Conservation (phyloP, 225 moss, liverwort and hornwort genomes). For the Physcomitrellopsis africana region DNA sequence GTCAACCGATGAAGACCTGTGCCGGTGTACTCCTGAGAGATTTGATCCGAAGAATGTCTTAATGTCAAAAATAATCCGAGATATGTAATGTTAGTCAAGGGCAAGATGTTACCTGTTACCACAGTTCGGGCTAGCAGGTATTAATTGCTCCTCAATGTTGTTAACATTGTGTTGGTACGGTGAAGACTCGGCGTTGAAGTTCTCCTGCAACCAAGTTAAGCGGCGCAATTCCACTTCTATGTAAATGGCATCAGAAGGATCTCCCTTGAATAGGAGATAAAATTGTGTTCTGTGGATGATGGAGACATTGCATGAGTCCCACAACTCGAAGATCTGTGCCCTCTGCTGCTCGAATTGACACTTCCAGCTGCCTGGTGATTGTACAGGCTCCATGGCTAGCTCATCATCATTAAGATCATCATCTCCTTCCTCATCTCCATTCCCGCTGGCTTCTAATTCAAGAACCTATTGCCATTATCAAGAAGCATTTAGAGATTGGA, state of each 20-base stretch:
- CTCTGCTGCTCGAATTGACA: constrained; percentile 80
- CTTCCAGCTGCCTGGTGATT: constrained; percentile 85
- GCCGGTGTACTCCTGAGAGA: no score
- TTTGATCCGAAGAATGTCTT: no score
- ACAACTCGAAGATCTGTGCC: constrained; percentile 81
- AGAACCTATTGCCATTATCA: constrained; percentile 56
- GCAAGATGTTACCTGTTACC: constrained; percentile 42
- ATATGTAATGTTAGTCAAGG: not conserved
- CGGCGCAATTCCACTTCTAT: constrained; percentile 94
- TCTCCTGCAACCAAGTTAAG: constrained; percentile 90
- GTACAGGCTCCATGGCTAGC: constrained; percentile 51
- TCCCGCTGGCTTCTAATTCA: constrained; percentile 77
- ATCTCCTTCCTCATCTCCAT: constrained; percentile 49
- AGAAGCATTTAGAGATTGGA: not conserved
- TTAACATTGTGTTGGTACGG: constrained; percentile 46
- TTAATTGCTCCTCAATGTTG: constrained; percentile 56
- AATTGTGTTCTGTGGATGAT: constrained; percentile 96
- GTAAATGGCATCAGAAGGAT: constrained; percentile 84
- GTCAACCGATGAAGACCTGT: no score
- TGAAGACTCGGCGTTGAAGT: constrained; percentile 67
- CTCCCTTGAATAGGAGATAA: constrained; percentile 88
- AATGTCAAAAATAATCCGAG: no score
- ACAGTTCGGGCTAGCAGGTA: constrained; percentile 68
- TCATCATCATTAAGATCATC: constrained; percentile 54
- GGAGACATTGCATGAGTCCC: constrained; percentile 93